These are phyloP conservation scores for Pythium brachiatum DNA, from an alignment of 352 stramenopile species.

Conservation along the genomic window DNA sequence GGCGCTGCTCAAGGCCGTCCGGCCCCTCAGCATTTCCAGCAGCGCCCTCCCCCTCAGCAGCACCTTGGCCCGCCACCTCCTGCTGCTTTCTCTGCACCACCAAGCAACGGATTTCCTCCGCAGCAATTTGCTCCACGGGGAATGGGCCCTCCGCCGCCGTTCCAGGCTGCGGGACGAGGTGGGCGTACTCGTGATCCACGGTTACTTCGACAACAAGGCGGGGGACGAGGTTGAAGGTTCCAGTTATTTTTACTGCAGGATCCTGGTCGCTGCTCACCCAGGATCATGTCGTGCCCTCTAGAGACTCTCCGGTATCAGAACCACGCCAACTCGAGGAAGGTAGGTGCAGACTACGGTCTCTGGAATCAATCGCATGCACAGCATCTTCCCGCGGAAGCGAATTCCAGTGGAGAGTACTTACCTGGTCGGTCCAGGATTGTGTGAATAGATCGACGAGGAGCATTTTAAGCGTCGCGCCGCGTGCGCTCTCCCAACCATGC, in stretches of 20 bases:
- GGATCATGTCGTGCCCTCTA: neutral
- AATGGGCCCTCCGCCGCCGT: constrained; percentile 2
- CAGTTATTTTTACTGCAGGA: neutral
- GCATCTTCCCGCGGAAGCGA: neutral
- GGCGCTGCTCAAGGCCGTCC: neutral
- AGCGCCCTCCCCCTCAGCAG: neutral
- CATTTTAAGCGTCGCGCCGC: neutral
- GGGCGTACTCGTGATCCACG: constrained; percentile 19
- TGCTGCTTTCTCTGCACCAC: constrained; percentile 1
- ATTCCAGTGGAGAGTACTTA: neutral
- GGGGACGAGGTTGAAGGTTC: constrained; percentile 5
- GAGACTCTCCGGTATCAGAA: neutral
- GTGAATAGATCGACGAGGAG: neutral
- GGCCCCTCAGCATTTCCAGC: neutral
- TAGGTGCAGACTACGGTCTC: no score
- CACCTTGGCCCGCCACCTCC: constrained; percentile 2
- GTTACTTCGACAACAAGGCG: constrained; percentile 20
- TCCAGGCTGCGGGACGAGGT: constrained; percentile 8
- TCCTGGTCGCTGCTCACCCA: no score
- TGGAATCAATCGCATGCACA: neutral
- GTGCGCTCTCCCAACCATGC: constrained; percentile 13
- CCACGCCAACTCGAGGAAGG: neutral
- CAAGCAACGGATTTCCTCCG: neutral
- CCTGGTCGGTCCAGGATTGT: neutral
- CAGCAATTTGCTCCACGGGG: neutral